Percentiles rank a stretch among this genome's conserved stretches.
Evolutionary conservation across 371 early-diverging fungal genomes (phyloP).

Genomic region (Mortierella sp.): DNA sequence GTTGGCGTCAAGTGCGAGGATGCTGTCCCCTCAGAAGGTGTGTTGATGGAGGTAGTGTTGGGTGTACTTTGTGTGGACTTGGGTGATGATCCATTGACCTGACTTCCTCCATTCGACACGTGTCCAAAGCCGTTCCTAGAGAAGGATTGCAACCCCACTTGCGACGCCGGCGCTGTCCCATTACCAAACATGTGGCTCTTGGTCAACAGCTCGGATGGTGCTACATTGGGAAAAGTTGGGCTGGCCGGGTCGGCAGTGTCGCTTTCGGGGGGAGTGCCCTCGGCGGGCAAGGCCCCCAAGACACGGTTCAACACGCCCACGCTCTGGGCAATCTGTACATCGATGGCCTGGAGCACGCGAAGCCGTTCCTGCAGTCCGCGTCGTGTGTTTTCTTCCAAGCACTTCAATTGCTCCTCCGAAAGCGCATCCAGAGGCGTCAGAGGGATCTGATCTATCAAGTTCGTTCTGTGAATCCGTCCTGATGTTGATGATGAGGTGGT

Average conservation of each 20-base stretch:
- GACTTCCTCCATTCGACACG: not conserved
- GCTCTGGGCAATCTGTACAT: constrained; percentile 70
- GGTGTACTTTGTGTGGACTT: not conserved
- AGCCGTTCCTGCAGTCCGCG: constrained; percentile 70
- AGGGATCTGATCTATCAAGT: constrained; percentile 22
- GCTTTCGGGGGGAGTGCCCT: constrained; percentile 20
- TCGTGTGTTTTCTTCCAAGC: constrained; percentile 65
- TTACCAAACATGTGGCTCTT: constrained; percentile 17
- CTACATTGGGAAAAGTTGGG: constrained; percentile 7
- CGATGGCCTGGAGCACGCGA: constrained; percentile 64
- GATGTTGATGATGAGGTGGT: not conserved
- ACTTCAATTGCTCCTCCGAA: constrained; percentile 66
- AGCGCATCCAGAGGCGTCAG: constrained; percentile 55
- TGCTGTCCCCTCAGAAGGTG: no score
- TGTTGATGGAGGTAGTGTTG: no score
- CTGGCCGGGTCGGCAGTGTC: constrained; percentile 41
- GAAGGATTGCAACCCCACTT: constrained; percentile 27
- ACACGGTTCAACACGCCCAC: constrained; percentile 69
- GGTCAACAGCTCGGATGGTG: constrained; percentile 10
- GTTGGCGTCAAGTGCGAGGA: no score
- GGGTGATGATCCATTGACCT: not conserved
- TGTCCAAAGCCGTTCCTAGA: constrained; percentile 1
- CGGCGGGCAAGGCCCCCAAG: constrained; percentile 57
- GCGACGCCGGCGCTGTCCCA: constrained; percentile 5
- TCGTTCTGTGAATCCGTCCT: not conserved